Conservation (phyloP, 2,329 filamentous ascomycete genomes). For the Lasiodiplodia sp. region DNA sequence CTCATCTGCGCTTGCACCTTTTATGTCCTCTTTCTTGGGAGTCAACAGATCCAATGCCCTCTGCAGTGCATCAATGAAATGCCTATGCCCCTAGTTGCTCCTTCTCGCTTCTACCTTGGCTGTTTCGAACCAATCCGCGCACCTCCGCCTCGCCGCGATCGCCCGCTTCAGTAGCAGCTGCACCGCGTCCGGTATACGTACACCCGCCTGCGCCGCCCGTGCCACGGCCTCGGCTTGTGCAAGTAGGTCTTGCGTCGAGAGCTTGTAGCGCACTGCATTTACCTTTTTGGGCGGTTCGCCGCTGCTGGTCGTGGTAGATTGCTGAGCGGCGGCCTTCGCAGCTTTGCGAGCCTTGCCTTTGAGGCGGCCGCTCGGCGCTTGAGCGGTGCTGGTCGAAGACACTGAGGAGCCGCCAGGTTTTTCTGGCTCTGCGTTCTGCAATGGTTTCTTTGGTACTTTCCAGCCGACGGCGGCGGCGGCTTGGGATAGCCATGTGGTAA, state of each 20-base stretch:
- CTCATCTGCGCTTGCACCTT: not conserved
- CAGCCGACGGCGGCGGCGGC: not conserved
- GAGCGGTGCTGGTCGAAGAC: not conserved
- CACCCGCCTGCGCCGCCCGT: not conserved
- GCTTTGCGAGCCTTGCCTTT: conserved; percentile 10
- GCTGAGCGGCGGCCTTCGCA: not conserved
- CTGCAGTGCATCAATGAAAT: conserved; percentile 1
- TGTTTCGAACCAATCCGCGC: conserved; percentile 3
- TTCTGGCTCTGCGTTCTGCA: not conserved
- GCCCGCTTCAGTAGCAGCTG: not conserved
- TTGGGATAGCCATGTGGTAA: conserved; percentile 3
- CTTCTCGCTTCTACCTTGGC: not conserved
- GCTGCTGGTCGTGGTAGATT: not conserved
- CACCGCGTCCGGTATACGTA: not conserved
- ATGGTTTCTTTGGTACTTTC: not conserved
- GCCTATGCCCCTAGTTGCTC: not conserved
- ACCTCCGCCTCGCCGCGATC: not conserved
- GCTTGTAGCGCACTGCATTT: not conserved
- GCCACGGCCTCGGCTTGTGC: not conserved
- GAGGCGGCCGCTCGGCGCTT: not conserved
- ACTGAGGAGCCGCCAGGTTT: not conserved
- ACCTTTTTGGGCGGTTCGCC: not conserved
- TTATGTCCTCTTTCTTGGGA: not conserved
- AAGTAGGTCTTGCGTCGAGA: not conserved
- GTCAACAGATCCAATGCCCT: not conserved